Evolutionary conservation across 176 grass and related monocot species (phyloP), one percentile per base, ranked within the genome.

Genomic region (Coix lacrymajobi): DNA sequence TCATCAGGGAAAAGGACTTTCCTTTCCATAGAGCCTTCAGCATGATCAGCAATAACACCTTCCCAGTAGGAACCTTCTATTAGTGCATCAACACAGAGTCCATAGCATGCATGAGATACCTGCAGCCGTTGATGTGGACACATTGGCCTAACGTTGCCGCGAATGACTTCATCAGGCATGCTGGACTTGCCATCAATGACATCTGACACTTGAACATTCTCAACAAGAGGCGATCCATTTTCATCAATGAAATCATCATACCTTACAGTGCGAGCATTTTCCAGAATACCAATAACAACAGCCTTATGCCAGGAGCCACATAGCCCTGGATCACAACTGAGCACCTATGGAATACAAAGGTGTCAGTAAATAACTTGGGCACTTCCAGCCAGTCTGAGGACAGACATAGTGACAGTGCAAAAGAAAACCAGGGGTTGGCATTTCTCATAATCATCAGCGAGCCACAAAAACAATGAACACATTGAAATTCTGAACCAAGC

Each of bases 1-100:
- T 88, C 73, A 83, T 97, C 94, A 61, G 94, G 94, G 67, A 94
- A 97, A 62, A 92, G 30, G 22, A 97, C 51, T 67, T 57, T 85
- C 78, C 83, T 86, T 44, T 92, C 32, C 85, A 41, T 62, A 25
- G 84, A 87, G 2, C 67, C 84, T 76, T 91, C 85, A 73, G 72
- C 75, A 32, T 80, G 88, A 86, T 97, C 94, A 78, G 81, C 48
- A 8, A 92, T 79, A 22, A 94, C 87, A 79, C 94, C 94, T 90
- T 97, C 94, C 89, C 85, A 97, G 49, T 90, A 91, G 74, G 89
- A 90, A 71, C 87, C 84, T 78, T 92, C 69, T 33, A 84, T 20
- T 3, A 81, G 60, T 22, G 80, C 89, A 86, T 97, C 87, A 15
- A 97, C 87, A 73, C 94, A 94, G 17, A 88, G 83, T 72, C 83